Conservation (phyloP, 108 stramenopile species). For the Bacterosira constricta region DNA sequence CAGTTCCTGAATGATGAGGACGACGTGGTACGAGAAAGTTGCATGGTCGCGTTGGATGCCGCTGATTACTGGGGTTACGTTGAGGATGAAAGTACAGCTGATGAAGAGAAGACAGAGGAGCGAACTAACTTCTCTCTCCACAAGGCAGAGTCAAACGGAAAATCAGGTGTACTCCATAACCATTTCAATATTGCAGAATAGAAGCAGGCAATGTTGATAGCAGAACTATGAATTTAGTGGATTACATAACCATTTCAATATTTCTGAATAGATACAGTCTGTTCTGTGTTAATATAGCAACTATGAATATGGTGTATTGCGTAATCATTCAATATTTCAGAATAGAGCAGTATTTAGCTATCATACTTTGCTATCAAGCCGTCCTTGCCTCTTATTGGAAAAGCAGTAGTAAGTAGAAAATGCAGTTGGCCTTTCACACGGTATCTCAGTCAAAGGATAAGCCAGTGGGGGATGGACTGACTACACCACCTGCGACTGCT, state of each 20-base stretch:
- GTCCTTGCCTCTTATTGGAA: no score
- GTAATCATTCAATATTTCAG: no score
- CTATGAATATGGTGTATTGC: no score
- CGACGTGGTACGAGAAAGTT: slow-evolving; percentile 86
- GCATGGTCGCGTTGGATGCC: slow-evolving; percentile 95
- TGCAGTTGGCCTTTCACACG: no score
- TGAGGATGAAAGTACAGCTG: not conserved
- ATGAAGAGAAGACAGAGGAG: not conserved
- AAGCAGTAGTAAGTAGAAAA: no score
- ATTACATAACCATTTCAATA: no score
- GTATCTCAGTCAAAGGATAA: not conserved
- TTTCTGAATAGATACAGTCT: no score
- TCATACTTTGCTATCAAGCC: no score
- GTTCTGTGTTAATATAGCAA: no score
- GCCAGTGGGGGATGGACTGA: not conserved
- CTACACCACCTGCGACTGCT: not conserved
- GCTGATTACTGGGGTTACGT: slow-evolving; percentile 94
- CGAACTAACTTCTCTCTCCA: slow-evolving; percentile 35
- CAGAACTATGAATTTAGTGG: no score
- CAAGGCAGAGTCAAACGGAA: slow-evolving; percentile 44
- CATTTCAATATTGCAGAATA: slow-evolving; percentile 47
- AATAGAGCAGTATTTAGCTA: no score
- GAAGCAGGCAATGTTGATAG: no score
- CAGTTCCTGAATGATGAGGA: slow-evolving; percentile 78
- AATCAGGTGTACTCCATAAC: slow-evolving; percentile 35